Evolutionary conservation across 2,329 filamentous ascomycete genomes (phyloP), one percentile per base, ranked within the genome.

Genomic region (Paracorniculantispora psalliotae): DNA sequence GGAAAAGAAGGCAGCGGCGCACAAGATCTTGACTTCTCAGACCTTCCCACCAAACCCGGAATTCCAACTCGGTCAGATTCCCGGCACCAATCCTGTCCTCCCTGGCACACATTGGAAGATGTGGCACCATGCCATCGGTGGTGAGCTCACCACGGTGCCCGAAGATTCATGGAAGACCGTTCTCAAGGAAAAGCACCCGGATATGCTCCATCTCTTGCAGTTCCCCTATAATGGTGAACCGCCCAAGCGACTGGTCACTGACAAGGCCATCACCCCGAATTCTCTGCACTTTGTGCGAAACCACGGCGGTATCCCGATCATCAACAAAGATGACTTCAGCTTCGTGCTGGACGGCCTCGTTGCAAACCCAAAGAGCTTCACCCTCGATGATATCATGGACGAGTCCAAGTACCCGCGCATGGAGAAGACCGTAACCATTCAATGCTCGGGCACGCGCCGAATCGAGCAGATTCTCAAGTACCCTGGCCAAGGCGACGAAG

Each of bases 291-390:
- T 89, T 63, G 83, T 91, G 0, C 78, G 88, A 8, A 91, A 91
- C 61, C 88, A 91, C 62, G 87, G 88, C 10, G 87, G 87, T 0
- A 84, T 91, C 19, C 88, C 88, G 0, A 74, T 81, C 8, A 89
- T 90, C 57, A 79, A 88, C 9, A 72, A 78, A 1, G 76, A 81
- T 0, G 74, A 79, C 2, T 87, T 74, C 65, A 78, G 73, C 25
- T 74, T 88, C 17, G 71, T 75, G 2, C 69, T 90, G 5, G 82
- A 84, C 59, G 86, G 86, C 0, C 74, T 88, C 0, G 86, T 89
- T 3, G 80, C 80, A 6, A 74, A 81, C 2, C 84, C 86, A 0
- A 78, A 79, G 56, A 75, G 68, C 1, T 77, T 88, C 57, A 85
- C 81, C 0, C 65, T 90, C 0, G 75, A 77, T 0, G 84, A 89